Evolutionary conservation across 2,329 filamentous ascomycete genomes (phyloP).

Genomic region (Karstenula rhodostoma): DNA sequence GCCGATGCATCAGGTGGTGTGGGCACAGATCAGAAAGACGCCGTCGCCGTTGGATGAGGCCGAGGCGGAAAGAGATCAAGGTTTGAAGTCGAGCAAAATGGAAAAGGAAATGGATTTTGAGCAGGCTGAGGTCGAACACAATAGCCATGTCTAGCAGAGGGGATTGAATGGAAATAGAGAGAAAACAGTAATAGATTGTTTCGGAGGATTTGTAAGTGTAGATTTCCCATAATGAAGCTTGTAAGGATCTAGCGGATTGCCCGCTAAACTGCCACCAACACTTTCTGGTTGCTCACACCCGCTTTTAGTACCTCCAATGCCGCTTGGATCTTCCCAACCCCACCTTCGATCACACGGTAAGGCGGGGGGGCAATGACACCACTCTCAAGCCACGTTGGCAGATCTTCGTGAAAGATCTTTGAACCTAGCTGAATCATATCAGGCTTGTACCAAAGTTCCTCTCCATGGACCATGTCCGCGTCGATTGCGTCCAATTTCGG

Average conservation of each 20-base stretch:
- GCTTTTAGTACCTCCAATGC: not conserved
- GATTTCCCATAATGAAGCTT: not conserved
- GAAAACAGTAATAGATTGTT: not conserved
- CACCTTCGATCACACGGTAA: not conserved
- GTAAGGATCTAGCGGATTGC: not conserved
- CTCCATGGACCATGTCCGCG: slow-evolving; percentile 1
- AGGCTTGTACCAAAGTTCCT: slow-evolving; percentile 1
- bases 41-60: slow-evolving; percentile 25
- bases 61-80: slow-evolving; percentile 26
- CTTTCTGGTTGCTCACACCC: slow-evolving; percentile 6
- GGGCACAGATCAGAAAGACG: slow-evolving; percentile 37
- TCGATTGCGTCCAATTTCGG: not conserved
- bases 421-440: not conserved
- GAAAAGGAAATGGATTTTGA: slow-evolving; percentile 33
- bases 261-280: slow-evolving; percentile 1
- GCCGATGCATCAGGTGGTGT: slow-evolving; percentile 41
- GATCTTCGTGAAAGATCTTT: slow-evolving; percentile 1
- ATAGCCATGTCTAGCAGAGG: not conserved
- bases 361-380: not conserved
- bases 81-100: slow-evolving; percentile 15
- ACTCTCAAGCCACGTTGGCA: not conserved
- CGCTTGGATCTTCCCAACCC: slow-evolving; percentile 1
- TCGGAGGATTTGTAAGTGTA: not conserved
- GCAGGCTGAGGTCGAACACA: slow-evolving; percentile 24
- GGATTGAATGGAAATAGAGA: not conserved